Conservation (phyloP, 345 rosid species). For the Linum tenue region DNA sequence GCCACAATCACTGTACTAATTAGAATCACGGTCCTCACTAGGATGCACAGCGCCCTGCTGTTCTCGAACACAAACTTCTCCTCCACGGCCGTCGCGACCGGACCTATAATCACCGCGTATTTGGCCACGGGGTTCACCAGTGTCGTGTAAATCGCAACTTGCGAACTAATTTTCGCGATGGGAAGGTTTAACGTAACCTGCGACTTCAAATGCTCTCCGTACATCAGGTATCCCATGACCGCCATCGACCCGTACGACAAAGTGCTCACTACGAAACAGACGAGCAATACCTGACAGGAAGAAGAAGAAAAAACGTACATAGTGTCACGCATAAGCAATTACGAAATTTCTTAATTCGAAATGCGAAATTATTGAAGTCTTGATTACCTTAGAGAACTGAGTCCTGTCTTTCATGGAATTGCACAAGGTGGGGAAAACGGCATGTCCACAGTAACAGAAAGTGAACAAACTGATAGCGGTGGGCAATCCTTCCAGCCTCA, state of each 20-base stretch:
- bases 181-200: slow-evolving; percentile 70
- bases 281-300: slow-evolving; percentile 45
- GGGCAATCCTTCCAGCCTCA: slow-evolving; percentile 43
- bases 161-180: slow-evolving; percentile 27
- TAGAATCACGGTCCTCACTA: slow-evolving; percentile 36
- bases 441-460: slow-evolving; percentile 59
- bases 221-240: slow-evolving; percentile 54
- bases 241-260: slow-evolving; percentile 51
- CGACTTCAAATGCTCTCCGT: slow-evolving; percentile 42
- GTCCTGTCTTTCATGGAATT: slow-evolving; percentile 65
- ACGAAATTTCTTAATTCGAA: neutral
- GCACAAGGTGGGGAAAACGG: slow-evolving; percentile 55
- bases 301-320: neutral
- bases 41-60: slow-evolving; percentile 29
- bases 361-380: neutral
- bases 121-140: slow-evolving; percentile 55
- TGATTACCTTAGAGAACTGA: slow-evolving; percentile 46
- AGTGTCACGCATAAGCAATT: neutral
- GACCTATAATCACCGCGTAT: slow-evolving; percentile 42
- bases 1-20: slow-evolving; percentile 51
- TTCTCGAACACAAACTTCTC: slow-evolving; percentile 22
- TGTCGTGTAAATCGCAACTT: slow-evolving; percentile 49
- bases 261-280: slow-evolving; percentile 44
- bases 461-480: slow-evolving; percentile 43
- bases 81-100: slow-evolving; percentile 46